Base-by-base conservation (phyloP, 441 rosid species). In the Geranium incanum region DNA sequence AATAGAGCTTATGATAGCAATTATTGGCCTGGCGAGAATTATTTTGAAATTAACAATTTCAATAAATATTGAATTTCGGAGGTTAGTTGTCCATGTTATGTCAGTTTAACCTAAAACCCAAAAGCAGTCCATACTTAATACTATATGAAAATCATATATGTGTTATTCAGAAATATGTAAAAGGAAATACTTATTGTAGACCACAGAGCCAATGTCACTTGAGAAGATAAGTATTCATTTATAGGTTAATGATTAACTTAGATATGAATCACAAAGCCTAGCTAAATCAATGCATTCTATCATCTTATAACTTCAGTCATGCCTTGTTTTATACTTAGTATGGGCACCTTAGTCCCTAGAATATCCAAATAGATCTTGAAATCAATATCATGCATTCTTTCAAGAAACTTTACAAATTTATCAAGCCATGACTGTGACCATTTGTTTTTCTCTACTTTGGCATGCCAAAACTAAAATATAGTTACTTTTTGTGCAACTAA, bases 171-270 rank as follows among this genome's bases (percentile, higher is more conserved):
- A 16, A 57, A 57, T 6, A 57, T 16, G 19, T 6, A 57, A 16
- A 6, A 57, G 63, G 16, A 21, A 55, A 55, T 13, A 57, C 63
- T 57, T 57, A 57, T n/a, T 16, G 19, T 19, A 57, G 63, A 57
- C 63, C 21, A 57, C 21, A 4, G 63, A 57, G 21, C 9, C 19
- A 57, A 57, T 18, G 21, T 57, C 18, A 57, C 63, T 57, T 57
- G 63, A 57, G 1, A 57, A 57, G 63, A 57, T 6, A 57, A 57
- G 23, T 57, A 57, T 57, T 57, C 63, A 57, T 57, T 57, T 15
- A 18, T 16, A 15, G 63, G 63, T 16, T 57, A 18, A 7, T 18
- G 63, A 55, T 13, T 41, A 15, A 16, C 28, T 57, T 19, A 57
- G 4, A 57, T 8, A 41, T 8, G 11, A 41, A 55, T 18, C 15